Conservation (phyloP, 1,284 basidiomycete genomes). For the Grifola frondosa region DNA sequence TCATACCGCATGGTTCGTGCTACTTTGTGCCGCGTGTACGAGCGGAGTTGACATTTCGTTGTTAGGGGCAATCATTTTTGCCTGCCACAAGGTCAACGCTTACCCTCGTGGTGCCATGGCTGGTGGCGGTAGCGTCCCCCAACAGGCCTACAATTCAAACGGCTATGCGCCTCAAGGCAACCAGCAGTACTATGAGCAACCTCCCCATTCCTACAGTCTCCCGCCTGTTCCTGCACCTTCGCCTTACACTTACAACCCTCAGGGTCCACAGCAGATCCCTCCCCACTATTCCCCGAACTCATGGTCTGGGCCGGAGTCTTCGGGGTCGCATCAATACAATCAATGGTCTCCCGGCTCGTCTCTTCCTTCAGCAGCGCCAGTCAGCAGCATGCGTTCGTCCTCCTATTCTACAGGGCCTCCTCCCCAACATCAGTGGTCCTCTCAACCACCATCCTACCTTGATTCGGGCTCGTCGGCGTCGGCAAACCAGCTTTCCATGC, state of each 20-base stretch:
- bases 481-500: slow-evolving; percentile 21
- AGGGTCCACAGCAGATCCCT: slow-evolving; percentile 39
- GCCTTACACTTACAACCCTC: slow-evolving; percentile 37
- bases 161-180: slow-evolving; percentile 34
- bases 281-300: slow-evolving; percentile 49
- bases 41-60: too few relatives aligned
- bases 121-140: slow-evolving; percentile 22
- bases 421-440: slow-evolving; percentile 30
- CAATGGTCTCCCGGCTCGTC: slow-evolving; percentile 38
- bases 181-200: slow-evolving; percentile 47
- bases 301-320: slow-evolving; percentile 42
- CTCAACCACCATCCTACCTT: slow-evolving; percentile 28
- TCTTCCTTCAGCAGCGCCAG: slow-evolving; percentile 31
- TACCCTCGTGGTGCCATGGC: slow-evolving; percentile 41
- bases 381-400: slow-evolving; percentile 49
- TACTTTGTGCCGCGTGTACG: too few relatives aligned
- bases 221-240: slow-evolving; percentile 39
- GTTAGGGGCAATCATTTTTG: slow-evolving; percentile 77
- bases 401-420: slow-evolving; percentile 42
- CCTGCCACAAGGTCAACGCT: slow-evolving; percentile 71
- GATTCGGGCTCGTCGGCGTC: slow-evolving; percentile 20
- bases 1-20: slow-evolving; percentile 87
- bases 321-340: slow-evolving; percentile 35
- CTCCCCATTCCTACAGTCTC: slow-evolving; percentile 39
- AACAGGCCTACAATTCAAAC: slow-evolving; percentile 22